Evolutionary conservation across 768 basidiomycete genomes (phyloP).

Genomic region (Bullera alba): DNA sequence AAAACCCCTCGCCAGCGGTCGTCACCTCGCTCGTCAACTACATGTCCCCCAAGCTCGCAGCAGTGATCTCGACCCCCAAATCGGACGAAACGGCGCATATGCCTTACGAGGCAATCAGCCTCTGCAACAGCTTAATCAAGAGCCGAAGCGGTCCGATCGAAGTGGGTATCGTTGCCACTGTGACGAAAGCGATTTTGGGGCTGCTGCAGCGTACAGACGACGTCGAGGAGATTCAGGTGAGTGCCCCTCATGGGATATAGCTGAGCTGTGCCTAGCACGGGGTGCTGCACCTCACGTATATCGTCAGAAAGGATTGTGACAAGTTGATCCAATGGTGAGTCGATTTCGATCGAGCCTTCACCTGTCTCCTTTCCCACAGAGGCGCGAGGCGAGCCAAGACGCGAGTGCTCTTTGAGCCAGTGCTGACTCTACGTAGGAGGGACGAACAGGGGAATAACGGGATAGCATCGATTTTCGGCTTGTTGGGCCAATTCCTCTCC

Average conservation of each 20-base stretch:
- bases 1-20: conserved; percentile 56
- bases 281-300: conserved; percentile 67
- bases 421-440: not conserved
- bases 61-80: conserved; percentile 52
- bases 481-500: conserved; percentile 71
- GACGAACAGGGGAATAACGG: conserved; percentile 58
- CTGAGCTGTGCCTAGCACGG: conserved; percentile 57
- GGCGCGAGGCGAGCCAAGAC: too few species aligned
- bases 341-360: too few species aligned
- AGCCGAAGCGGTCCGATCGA: conserved; percentile 64
- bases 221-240: conserved; percentile 58
- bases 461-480: conserved; percentile 62
- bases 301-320: conserved; percentile 77
- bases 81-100: conserved; percentile 63
- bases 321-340: conserved; percentile 72
- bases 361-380: too few species aligned
- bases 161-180: conserved; percentile 66
- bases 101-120: conserved; percentile 71
- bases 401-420: too few species aligned
- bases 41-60: conserved; percentile 65
- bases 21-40: conserved; percentile 67
- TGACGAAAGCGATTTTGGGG: conserved; percentile 69
- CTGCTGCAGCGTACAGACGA: conserved; percentile 69
- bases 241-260: conserved; percentile 1
- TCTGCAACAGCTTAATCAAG: conserved; percentile 63